Evolutionary conservation across 1,284 basidiomycete species (phyloP).

Genomic region (Irpex rosettiformis): DNA sequence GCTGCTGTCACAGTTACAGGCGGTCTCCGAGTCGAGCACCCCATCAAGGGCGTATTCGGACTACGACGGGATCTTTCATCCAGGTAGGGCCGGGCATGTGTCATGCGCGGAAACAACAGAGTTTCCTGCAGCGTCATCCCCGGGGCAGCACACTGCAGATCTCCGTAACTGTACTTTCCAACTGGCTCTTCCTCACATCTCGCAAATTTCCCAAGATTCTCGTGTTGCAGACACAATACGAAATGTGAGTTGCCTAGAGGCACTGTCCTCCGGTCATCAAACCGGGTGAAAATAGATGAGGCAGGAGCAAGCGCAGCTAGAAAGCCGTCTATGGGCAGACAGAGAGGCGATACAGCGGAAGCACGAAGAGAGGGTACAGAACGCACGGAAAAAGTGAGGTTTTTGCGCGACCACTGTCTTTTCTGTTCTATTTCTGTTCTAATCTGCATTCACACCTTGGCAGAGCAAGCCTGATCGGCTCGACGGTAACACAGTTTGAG

Average conservation of each 20-base stretch:
- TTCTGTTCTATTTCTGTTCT: constrained; percentile 10
- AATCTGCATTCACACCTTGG: neutral
- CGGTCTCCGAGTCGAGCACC: constrained; percentile 13
- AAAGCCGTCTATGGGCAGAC: constrained; percentile 63
- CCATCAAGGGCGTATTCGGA: neutral
- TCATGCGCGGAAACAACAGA: neutral
- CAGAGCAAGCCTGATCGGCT: constrained; percentile 63
- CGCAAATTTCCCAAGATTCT: constrained; percentile 49
- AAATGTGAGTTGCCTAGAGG: constrained; percentile 36
- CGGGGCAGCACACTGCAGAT: constrained; percentile 30
- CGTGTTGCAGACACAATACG: constrained; percentile 43
- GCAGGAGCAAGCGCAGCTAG: constrained; percentile 62
- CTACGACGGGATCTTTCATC: neutral
- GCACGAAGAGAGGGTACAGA: constrained; percentile 66
- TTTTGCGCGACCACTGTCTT: neutral
- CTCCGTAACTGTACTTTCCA: constrained; percentile 53
- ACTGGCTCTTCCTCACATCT: constrained; percentile 57
- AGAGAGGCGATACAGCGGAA: constrained; percentile 54
- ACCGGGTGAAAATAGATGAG: constrained; percentile 40
- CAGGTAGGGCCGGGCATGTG: neutral
- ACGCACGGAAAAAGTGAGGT: constrained; percentile 60
- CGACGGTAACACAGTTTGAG: constrained; percentile 63
- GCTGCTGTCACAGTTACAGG: constrained; percentile 62
- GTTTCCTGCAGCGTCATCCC: neutral
- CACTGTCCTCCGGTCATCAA: constrained; percentile 9